Percentiles rank a stretch among this genome's conserved stretches.
Evolutionary conservation across 2,329 filamentous ascomycete species (phyloP).

Genomic region (Elsinoe arachidis): DNA sequence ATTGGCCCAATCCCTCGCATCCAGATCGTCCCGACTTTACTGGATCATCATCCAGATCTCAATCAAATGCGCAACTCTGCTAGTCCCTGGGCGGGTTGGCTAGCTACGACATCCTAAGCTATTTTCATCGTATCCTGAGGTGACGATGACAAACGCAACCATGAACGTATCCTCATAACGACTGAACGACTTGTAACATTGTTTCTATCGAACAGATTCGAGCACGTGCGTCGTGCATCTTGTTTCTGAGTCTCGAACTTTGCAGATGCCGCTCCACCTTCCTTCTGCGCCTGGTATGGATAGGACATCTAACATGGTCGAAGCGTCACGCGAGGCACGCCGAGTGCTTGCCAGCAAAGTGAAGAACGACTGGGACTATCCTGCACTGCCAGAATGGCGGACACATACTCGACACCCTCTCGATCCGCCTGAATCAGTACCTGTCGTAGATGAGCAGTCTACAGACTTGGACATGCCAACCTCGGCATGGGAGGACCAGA

Average conservation of each 20-base stretch:
- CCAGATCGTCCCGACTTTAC: slow-evolving; percentile 4
- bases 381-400: slow-evolving; percentile 24
- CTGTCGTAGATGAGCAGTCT: not conserved
- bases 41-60: slow-evolving; percentile 9
- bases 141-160: slow-evolving; percentile 1
- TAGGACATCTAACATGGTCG: slow-evolving; percentile 16
- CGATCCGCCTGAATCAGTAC: not conserved
- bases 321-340: slow-evolving; percentile 35
- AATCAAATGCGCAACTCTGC: not conserved
- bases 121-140: slow-evolving; percentile 8
- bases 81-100: not conserved
- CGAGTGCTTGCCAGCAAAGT: slow-evolving; percentile 35
- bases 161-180: slow-evolving; percentile 2
- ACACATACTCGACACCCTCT: slow-evolving; percentile 3
- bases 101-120: slow-evolving; percentile 6
- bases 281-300: not conserved
- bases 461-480: not conserved
- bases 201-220: not conserved
- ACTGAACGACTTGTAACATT: not conserved
- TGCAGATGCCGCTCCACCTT: slow-evolving; percentile 2
- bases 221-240: slow-evolving; percentile 7
- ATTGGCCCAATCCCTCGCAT: slow-evolving; percentile 1
- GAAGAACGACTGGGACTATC: slow-evolving; percentile 40
- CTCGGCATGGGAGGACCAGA: slow-evolving; percentile 6
- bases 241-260: not conserved